Base-by-base conservation (phyloP, 83 land plant genomes). In the Picea mariana region DNA sequence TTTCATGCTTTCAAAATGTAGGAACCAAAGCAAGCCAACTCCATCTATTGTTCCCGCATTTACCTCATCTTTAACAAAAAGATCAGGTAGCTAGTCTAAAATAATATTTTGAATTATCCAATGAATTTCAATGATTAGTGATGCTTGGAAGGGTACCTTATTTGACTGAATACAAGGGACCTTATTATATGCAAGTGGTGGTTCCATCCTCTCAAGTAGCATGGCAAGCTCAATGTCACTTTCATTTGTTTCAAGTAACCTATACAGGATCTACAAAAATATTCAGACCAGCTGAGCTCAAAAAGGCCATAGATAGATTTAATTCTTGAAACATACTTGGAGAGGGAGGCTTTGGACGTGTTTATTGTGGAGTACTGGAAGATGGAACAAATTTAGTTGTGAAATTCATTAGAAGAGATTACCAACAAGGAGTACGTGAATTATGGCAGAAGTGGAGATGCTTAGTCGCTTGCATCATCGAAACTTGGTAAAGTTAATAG, bases 311-410 rank as follows among this genome's bases (percentile, higher is more conserved):
- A 16, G 86, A 89, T 23, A 86, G 82, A 47, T 95, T 95, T 80
- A 87, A 86, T 81, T 80, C 86, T 38, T 79, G 72, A 34, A 90
- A 82, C 27, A 82, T 95, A 42, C 83, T 95, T 34, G 98, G 98
- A n/a, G 93, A 93, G 85, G 98, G 96, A 72, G 96, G 98, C 18
- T 95, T 93, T 91, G 97, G 97, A 77, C 85, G 92, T 64, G 95
- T 95, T 67, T 95, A 89, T 69, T 87, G 67, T 81, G 97, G 93
- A 55, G 71, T 63, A 9, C 55, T 95, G 80, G 93, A 89, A 62
- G 93, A 93, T 88, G 93, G 91, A 78, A 86, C 78, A 67, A 89
- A 95, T 67, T 89, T 93, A 73, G 93, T 92, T 23, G 89, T 93
- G 5, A 95, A 95, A 85, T 83, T 95, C 42, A 91, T 95, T 21